Evolutionary conservation across 139 green algal genomes (phyloP).

Genomic region (Microglena sp.): DNA sequence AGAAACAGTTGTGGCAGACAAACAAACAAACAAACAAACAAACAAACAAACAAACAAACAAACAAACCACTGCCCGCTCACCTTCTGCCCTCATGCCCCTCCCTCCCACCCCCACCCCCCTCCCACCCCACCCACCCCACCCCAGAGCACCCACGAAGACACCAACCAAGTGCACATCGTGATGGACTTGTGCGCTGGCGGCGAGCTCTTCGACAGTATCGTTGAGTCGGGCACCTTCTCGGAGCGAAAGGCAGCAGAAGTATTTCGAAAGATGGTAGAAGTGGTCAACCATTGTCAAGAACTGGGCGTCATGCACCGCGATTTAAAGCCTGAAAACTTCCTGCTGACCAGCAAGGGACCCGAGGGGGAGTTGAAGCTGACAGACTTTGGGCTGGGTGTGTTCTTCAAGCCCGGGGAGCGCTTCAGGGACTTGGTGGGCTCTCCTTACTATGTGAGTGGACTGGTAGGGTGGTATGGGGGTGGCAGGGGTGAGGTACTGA

Average conservation of each 20-base stretch:
- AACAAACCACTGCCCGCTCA: too few relatives aligned
- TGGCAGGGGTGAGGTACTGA: too few relatives aligned
- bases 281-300: constrained; percentile 89
- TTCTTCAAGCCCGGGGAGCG: constrained; percentile 85
- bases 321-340: constrained; percentile 97
- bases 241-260: constrained; percentile 35
- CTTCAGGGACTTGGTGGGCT: constrained; percentile 78
- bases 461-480: too few relatives aligned
- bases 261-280: constrained; percentile 86
- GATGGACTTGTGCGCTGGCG: constrained; percentile 80
- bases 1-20: too few relatives aligned
- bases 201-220: constrained; percentile 96
- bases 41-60: too few relatives aligned
- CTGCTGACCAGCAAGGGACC: constrained; percentile 66
- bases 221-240: constrained; percentile 73
- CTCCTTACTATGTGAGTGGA: constrained; percentile 91
- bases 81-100: too few relatives aligned
- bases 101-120: too few relatives aligned
- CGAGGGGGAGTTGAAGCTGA: constrained; percentile 73
- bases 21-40: too few relatives aligned
- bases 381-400: constrained; percentile 47
- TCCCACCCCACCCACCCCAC: too few relatives aligned
- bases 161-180: constrained; percentile 71
- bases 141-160: constrained; percentile 67
- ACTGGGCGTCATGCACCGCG: constrained; percentile 87